Base-by-base conservation (phyloP, 2,329 filamentous ascomycete species). In the Trichoderma atroviride region DNA sequence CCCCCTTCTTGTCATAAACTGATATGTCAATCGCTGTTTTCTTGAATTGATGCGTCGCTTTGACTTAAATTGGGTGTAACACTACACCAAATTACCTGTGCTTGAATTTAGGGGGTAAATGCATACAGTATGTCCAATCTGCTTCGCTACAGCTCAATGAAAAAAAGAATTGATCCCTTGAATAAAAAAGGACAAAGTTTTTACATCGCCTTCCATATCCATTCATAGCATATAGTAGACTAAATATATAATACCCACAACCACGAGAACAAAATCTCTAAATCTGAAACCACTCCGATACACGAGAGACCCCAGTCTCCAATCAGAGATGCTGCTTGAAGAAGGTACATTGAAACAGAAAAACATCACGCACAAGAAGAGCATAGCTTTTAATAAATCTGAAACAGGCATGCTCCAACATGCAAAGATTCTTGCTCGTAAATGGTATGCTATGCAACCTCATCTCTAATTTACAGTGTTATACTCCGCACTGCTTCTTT, bases 271-370 rank as follows among this genome's bases (percentile, higher is more conserved):
- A n/a, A n/a, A 33, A 10, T 35, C n/a, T 19, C 13, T 47, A 14
- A 56, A 66, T 58, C 62, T 58, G 62, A 66, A 66, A 66, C 62
- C 37, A 24, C 33, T 47, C 53, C 62, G 37, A 66, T 50, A 66
- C 35, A 57, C n/a, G 13, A 11, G 40, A 40, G 33, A 57, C 62
- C 19, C 55, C n/a, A 16, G 27, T 19, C 13, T n/a, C 11, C 53
- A 56, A 11, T 2, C 19, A 27, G 16, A 27, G 24, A 63, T 37
- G 14, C 2, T 37, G 14, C 33, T 35, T 35, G 33, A 50, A 52
- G 27, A 19, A n/a, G 59, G 33, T 31, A 14, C 14, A 35, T 27
- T 13, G 7, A 43, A 11, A 22, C 16, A 3, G 14, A 63, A 53
- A 29, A 53, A 29, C 35, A 47, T 19, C 47, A 37, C 22, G 14